Percentiles rank a stretch among this genome's conserved stretches.
Conservation (phyloP, 768 basidiomycete species). For the Suillus paluster region DNA sequence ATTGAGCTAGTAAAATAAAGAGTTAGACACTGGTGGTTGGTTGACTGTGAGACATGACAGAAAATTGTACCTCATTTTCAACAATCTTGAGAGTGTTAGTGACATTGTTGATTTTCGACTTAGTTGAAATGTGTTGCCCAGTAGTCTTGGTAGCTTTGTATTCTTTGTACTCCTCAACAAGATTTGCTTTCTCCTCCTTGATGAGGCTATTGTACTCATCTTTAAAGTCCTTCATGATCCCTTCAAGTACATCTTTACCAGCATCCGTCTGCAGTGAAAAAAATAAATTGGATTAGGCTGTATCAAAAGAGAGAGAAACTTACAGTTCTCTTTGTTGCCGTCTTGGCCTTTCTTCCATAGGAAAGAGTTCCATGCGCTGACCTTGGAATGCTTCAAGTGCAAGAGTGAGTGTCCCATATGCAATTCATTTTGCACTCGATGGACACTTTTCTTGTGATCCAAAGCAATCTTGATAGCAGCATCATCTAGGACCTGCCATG, state of each 20-base stretch:
- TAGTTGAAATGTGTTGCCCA: slow-evolving; percentile 2
- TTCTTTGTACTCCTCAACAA: background rate
- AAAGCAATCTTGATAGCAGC: slow-evolving; percentile 5
- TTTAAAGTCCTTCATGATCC: background rate
- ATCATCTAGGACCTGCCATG: slow-evolving; percentile 1
- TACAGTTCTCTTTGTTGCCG: background rate
- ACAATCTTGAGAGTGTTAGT: slow-evolving; percentile 5
- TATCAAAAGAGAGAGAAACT: background rate
- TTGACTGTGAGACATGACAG: background rate
- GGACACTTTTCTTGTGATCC: slow-evolving; percentile 10
- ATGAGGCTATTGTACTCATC: slow-evolving; percentile 3
- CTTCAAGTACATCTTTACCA: background rate
- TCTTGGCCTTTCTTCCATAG: slow-evolving; percentile 12
- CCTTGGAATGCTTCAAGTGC: slow-evolving; percentile 5
- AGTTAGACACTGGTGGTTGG: slow-evolving; percentile 1
- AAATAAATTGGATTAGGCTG: background rate
- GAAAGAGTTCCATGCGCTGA: slow-evolving; percentile 13
- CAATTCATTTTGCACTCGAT: slow-evolving; percentile 8
- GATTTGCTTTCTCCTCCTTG: background rate
- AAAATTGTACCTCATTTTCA: slow-evolving; percentile 10
- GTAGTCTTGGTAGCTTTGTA: background rate
- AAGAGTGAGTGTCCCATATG: slow-evolving; percentile 9
- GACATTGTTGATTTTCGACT: slow-evolving; percentile 15
- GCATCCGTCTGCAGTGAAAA: background rate
- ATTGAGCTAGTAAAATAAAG: slow-evolving; percentile 1